These are phyloP conservation scores for Pythium periplocum DNA, from an alignment of 352 stramenopile genomes.

Conservation along the genomic window DNA sequence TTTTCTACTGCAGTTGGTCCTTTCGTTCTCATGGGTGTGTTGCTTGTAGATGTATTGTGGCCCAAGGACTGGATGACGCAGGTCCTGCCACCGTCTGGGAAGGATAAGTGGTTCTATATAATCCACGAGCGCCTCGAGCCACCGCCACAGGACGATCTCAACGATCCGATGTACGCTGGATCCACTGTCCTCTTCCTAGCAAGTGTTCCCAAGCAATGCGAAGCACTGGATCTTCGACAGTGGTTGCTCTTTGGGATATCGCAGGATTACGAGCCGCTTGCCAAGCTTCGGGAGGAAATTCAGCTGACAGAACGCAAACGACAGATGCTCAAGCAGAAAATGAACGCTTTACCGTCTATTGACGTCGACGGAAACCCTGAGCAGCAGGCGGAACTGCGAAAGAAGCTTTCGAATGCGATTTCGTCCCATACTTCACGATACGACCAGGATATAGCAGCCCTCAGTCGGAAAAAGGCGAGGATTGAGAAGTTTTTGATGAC, in stretches of 20 bases:
- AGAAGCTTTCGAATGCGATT: slow-evolving; percentile 46
- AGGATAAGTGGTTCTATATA: slow-evolving; percentile 70
- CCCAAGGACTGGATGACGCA: slow-evolving; percentile 66
- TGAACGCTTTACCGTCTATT: slow-evolving; percentile 38
- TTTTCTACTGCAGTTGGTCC: neutral
- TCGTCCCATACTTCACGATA: slow-evolving; percentile 29
- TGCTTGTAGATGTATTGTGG: slow-evolving; percentile 53
- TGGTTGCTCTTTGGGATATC: slow-evolving; percentile 61
- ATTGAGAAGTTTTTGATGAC: slow-evolving; percentile 51
- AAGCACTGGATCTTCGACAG: slow-evolving; percentile 37
- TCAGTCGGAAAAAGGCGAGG: slow-evolving; percentile 26
- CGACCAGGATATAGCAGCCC: slow-evolving; percentile 29
- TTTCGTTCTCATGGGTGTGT: neutral
- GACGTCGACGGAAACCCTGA: slow-evolving; percentile 33
- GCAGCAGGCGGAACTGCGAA: slow-evolving; percentile 50
- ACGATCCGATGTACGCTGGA: slow-evolving; percentile 52
- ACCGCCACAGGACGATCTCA: slow-evolving; percentile 47
- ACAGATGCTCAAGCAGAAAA: slow-evolving; percentile 44
- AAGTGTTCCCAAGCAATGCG: slow-evolving; percentile 46
- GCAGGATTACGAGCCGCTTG: slow-evolving; percentile 52
- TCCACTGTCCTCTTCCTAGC: slow-evolving; percentile 45
- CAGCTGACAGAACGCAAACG: slow-evolving; percentile 32
- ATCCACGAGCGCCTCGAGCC: slow-evolving; percentile 62
- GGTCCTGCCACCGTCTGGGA: slow-evolving; percentile 37
- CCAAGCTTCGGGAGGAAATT: slow-evolving; percentile 28